Conservation (phyloP, 2,329 filamentous ascomycete species). For the Colletotrichum sp. region DNA sequence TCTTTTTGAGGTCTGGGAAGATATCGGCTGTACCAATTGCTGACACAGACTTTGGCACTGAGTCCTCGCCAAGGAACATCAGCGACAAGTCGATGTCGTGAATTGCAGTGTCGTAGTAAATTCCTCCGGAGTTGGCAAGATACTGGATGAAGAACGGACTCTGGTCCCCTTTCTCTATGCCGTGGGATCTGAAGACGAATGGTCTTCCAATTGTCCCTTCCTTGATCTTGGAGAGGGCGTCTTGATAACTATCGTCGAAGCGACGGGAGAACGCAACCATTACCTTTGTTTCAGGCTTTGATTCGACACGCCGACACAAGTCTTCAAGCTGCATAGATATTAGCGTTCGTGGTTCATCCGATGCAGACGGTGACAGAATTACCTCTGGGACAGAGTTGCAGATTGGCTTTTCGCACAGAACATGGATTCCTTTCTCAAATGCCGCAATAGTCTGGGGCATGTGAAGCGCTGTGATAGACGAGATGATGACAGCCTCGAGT, state of each 20-base stretch:
- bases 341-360: background rate
- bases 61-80: background rate
- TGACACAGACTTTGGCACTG: background rate
- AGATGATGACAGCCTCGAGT: conserved; percentile 44
- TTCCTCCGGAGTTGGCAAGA: conserved; percentile 67
- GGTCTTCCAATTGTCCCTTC: conserved; percentile 62
- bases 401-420: conserved; percentile 65
- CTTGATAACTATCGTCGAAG: conserved; percentile 70
- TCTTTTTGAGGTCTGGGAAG: background rate
- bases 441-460: conserved; percentile 61
- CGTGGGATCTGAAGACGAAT: conserved; percentile 66
- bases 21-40: background rate
- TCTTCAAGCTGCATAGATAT: background rate
- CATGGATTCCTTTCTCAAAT: conserved; percentile 58
- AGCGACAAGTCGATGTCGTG: conserved; percentile 59
- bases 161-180: conserved; percentile 69
- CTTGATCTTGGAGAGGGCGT: conserved; percentile 58
- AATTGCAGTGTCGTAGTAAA: conserved; percentile 74
- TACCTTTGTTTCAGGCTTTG: conserved; percentile 61
- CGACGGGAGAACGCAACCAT: conserved; percentile 35
- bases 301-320: background rate
- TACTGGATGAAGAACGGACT: conserved; percentile 72
- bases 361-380: background rate
- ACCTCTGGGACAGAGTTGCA: conserved; percentile 64
- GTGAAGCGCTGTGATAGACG: conserved; percentile 56